Base-by-base conservation (phyloP, 441 rosid species). In the Populus trichocarpa region DNA sequence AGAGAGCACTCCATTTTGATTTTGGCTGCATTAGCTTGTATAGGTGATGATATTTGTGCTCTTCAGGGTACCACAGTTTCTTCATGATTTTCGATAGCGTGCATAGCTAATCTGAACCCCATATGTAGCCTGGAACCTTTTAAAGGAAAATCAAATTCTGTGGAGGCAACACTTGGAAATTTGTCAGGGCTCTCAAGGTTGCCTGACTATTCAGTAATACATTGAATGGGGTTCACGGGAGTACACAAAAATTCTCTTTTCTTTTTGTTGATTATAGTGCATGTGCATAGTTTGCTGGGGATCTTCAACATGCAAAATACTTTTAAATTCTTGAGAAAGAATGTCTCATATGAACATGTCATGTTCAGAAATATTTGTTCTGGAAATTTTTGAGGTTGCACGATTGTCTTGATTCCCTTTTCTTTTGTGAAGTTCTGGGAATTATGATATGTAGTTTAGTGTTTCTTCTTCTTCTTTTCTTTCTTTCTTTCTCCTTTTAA, bases 141-240 rank as follows among this genome's bases (percentile, higher is more conserved):
- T 78, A 78, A 78, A 65, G 84, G 67, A 26, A 23, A 26, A 8
- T 2, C 7, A 10, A 4, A 13, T 67, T 16, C 20, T 1, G 11
- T 40, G 74, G 67, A 53, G 79, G 80, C 78, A 25, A 76, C 80
- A 67, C 78, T 83, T 77, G 30, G 79, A 75, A 77, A 63, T 80
- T 73, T 75, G 70, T 83, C 85, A 71, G 80, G 82, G 86, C 82
- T 80, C 67, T 73, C 78, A 71, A 72, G 79, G 72, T 82, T 71
- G 80, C 83, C 80, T 78, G 85, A 77, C 79, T 81, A 78, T 78
- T 78, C 82, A 70, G 80, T 83, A 80, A 80, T 67, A 28, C 80
- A 77, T 80, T 78, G 77, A 75, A 78, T 71, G 78, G 84, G 87
- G 77, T 80, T 78, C 79, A 67, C 72, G 75, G 79, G 83, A 80